phyloP scores from a whole-genome alignment of 805 yeast genomes.

The Candida rishiriensis region DNA sequence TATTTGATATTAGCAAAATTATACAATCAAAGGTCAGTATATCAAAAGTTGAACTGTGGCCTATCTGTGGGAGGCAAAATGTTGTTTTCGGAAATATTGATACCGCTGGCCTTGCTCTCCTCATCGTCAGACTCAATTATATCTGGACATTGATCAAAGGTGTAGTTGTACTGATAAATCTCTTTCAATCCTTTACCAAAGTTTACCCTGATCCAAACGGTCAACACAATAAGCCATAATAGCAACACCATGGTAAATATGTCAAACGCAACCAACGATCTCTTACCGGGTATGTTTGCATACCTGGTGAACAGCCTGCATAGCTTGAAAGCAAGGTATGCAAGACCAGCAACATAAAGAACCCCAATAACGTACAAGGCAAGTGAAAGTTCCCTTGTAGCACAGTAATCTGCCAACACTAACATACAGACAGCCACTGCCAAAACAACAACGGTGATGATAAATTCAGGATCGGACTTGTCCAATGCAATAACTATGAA shows the following conservation, averaged over 20 bases:
- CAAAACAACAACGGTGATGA: slow-evolving; percentile 21
- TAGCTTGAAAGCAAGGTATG: slow-evolving; percentile 4
- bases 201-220: slow-evolving; percentile 6
- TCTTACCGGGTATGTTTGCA: slow-evolving; percentile 37
- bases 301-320: slow-evolving; percentile 37
- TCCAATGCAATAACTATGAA: slow-evolving; percentile 36
- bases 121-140: no score
- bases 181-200: slow-evolving; percentile 13
- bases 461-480: slow-evolving; percentile 34
- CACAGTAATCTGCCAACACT: slow-evolving; percentile 34
- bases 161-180: slow-evolving; percentile 9
- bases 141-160: not conserved
- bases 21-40: no score
- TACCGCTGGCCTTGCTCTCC: no score
- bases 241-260: slow-evolving; percentile 33
- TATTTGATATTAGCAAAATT: no score
- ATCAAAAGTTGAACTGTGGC: no score
- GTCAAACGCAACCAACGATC: slow-evolving; percentile 37
- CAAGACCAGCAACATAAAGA: slow-evolving; percentile 31
- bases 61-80: no score
- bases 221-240: slow-evolving; percentile 21
- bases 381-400: slow-evolving; percentile 28
- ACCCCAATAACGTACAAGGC: slow-evolving; percentile 22
- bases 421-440: slow-evolving; percentile 29
- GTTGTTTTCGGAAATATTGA: no score